Percentiles rank a stretch among this genome's conserved stretches.
Evolutionary conservation across 345 rosid species (phyloP).

Genomic region (Toxicodendron radicans): DNA sequence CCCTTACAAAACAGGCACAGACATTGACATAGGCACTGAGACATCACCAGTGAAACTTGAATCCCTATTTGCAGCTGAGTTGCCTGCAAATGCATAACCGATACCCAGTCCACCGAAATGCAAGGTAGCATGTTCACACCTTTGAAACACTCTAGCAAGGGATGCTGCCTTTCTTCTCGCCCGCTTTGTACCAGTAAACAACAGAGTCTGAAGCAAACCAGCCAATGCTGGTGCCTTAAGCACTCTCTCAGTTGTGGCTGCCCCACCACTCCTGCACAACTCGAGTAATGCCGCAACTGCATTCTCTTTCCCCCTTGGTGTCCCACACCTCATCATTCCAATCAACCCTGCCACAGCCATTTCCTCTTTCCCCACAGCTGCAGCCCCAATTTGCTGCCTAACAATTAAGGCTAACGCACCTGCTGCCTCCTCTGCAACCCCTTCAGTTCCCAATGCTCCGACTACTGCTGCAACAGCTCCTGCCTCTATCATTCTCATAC

Average conservation of each 20-base stretch:
- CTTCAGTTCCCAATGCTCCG: slow-evolving; percentile 66
- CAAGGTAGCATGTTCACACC: slow-evolving; percentile 58
- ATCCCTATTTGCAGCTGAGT: slow-evolving; percentile 45
- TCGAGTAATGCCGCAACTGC: slow-evolving; percentile 95
- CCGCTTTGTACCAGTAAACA: slow-evolving; percentile 89
- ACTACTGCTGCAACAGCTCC: slow-evolving; percentile 78
- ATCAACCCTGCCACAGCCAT: slow-evolving; percentile 62
- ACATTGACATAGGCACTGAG: slow-evolving; percentile 63
- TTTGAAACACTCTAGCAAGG: slow-evolving; percentile 85
- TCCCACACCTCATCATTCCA: slow-evolving; percentile 88
- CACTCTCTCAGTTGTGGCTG: slow-evolving; percentile 67
- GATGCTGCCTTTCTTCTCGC: slow-evolving; percentile 96
- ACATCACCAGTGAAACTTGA: slow-evolving; percentile 59
- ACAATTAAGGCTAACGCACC: slow-evolving; percentile 87
- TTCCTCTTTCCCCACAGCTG: slow-evolving; percentile 77
- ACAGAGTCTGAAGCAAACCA: slow-evolving; percentile 69
- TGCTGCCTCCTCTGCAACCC: slow-evolving; percentile 89
- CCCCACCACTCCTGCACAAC: slow-evolving; percentile 79
- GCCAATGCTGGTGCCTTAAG: slow-evolving; percentile 75
- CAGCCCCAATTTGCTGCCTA: slow-evolving; percentile 75
- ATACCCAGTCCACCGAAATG: slow-evolving; percentile 56
- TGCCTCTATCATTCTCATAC: slow-evolving; percentile 71
- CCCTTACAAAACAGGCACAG: slow-evolving; percentile 66
- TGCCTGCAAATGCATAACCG: slow-evolving; percentile 64
- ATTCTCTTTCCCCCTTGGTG: slow-evolving; percentile 90